phyloP scores from a whole-genome alignment of 2,329 filamentous ascomycete genomes.

The Trichoderma koningii region DNA sequence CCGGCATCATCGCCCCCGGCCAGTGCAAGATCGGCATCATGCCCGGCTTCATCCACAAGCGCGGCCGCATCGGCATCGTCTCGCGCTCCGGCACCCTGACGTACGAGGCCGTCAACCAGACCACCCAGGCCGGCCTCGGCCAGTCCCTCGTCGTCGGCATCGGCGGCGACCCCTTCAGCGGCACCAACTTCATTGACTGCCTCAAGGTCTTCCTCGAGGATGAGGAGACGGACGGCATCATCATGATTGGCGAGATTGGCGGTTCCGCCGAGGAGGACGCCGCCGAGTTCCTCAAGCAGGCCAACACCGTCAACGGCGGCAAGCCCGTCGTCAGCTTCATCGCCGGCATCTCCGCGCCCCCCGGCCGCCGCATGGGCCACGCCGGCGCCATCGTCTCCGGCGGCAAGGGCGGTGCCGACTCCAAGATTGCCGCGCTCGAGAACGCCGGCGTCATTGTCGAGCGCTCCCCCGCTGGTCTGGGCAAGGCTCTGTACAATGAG shows the following conservation, averaged over 20 bases:
- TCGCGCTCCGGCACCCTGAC: slow-evolving; percentile 97
- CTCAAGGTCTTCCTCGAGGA: slow-evolving; percentile 95
- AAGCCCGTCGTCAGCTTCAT: slow-evolving; percentile 99
- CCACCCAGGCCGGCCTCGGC: slow-evolving; percentile 91
- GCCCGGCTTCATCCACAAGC: slow-evolving; percentile 99
- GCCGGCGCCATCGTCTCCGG: slow-evolving; percentile 97
- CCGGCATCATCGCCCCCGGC: slow-evolving; percentile 89
- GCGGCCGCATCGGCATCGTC: slow-evolving; percentile 97
- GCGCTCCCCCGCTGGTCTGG: slow-evolving; percentile 86
- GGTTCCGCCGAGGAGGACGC: slow-evolving; percentile 97
- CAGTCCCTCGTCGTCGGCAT: slow-evolving; percentile 98
- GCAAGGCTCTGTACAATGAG: slow-evolving; percentile 91
- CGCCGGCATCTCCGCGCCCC: slow-evolving; percentile 94
- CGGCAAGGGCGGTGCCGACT: slow-evolving; percentile 96
- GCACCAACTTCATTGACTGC: slow-evolving; percentile 99
- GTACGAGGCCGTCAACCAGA: slow-evolving; percentile 99
- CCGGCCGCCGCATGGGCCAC: slow-evolving; percentile 97
- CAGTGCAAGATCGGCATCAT: slow-evolving; percentile 99
- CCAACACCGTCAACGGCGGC: slow-evolving; percentile 80
- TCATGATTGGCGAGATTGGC: slow-evolving; percentile 99
- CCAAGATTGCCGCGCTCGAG: slow-evolving; percentile 95
- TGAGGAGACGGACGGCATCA: slow-evolving; percentile 95
- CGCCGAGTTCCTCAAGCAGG: slow-evolving; percentile 88
- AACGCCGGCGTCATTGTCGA: slow-evolving; percentile 93
- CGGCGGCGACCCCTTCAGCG: slow-evolving; percentile 96